Percentiles rank a stretch among this genome's conserved stretches.
phyloP scores from a whole-genome alignment of 129 eudicot genomes.

The Flaveria bidentis region DNA sequence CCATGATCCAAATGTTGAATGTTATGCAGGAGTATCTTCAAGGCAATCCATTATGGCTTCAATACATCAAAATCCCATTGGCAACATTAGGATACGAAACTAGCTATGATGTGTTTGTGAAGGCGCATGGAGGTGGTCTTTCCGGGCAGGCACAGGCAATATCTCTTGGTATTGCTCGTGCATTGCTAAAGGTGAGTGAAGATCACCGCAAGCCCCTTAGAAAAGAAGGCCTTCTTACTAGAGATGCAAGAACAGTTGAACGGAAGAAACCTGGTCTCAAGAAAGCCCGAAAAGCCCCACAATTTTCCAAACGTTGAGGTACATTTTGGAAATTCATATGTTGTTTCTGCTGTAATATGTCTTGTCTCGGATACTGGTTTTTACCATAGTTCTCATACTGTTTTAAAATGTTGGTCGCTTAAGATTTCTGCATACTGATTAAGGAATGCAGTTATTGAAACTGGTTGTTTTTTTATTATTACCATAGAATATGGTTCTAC shows the following conservation, averaged over 20 bases:
- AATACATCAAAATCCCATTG: constrained; percentile 73
- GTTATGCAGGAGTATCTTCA: constrained; percentile 88
- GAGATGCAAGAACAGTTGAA: constrained; percentile 85
- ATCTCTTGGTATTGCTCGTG: constrained; percentile 87
- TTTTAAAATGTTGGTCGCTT: background rate
- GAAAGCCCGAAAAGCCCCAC: constrained; percentile 96
- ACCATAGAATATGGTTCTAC: constrained; percentile 16
- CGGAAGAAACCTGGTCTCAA: constrained; percentile 91
- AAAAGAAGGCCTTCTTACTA: constrained; percentile 83
- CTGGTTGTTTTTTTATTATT: background rate
- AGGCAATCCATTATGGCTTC: constrained; percentile 90
- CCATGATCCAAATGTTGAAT: constrained; percentile 1
- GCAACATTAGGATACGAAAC: constrained; percentile 73
- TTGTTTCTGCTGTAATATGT: constrained; percentile 15
- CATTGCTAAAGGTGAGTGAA: constrained; percentile 77
- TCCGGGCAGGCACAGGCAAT: constrained; percentile 98
- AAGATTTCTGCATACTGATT: background rate
- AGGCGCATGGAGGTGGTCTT: constrained; percentile 97
- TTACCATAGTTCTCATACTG: background rate
- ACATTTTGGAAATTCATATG: constrained; percentile 14
- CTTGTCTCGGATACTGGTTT: no score
- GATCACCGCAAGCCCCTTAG: constrained; percentile 68
- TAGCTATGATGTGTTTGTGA: constrained; percentile 85
- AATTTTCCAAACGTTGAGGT: constrained; percentile 90
- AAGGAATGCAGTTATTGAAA: constrained; percentile 2